Base-by-base conservation (phyloP, 495 filamentous ascomycete genomes). In the Penicillium odoratum region DNA sequence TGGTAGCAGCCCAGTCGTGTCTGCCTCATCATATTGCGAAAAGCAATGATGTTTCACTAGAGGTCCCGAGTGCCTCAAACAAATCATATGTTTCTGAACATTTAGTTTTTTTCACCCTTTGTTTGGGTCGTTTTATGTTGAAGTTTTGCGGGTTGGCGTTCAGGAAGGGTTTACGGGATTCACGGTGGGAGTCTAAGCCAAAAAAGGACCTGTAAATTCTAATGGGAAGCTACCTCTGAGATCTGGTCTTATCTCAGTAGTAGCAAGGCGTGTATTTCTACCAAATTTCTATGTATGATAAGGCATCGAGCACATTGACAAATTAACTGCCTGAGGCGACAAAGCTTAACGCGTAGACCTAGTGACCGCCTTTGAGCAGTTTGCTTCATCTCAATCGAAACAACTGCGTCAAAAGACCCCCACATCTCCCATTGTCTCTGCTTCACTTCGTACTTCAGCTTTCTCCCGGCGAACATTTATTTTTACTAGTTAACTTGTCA, bases 221-320 rank as follows among this genome's bases (percentile, higher is more conserved):
- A 56, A 52, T 57, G 48, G 49, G 50, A 26, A 54, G n/a, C 42
- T 34, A 5, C 40, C 26, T 10, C 21, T 40, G 18, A 15, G 31
- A 29, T 42, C 25, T 48, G 47, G 45, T 48, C 49, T 36, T 16
- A 6, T 38, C n/a, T 36, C 16, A 13, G 31, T 7, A 51, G 16
- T 51, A 30, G 49, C 34, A 33, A 46, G 40, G 45, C 50, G 48
- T 62, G 62, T 68, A 65, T 57, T 21, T 59, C 46, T 65, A 65
- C 30, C 51, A 50, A 50, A 26, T 33, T 59, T 59, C 45, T 55
- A 57, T 69, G 52, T 63, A 62, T 62, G 55, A 57, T 56, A 57
- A 50, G 49, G 16, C 49, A 51, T 40, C 16, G 33, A 51, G n/a
- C 18, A 36, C 28, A 26, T 51, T 25, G 34, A 38, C 25, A 40